Evolutionary conservation across 768 basidiomycete genomes (phyloP).

Genomic region (Mycena kentingensis): DNA sequence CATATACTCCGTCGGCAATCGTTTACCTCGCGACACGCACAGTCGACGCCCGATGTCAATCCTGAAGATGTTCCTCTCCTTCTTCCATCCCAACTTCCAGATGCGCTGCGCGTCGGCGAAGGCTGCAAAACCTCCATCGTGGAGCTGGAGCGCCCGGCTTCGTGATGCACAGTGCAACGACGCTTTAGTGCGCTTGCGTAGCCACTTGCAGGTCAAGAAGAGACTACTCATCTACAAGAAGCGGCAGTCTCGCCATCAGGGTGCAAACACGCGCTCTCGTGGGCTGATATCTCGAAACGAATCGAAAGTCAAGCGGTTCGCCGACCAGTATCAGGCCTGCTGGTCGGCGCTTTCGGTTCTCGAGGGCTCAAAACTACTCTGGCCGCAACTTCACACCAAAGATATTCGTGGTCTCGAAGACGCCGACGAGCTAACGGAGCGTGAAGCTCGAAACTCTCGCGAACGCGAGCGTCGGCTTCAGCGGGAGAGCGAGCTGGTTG

Average conservation of each 20-base stretch:
- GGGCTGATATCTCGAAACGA: not conserved
- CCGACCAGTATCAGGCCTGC: not conserved
- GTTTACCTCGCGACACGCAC: not conserved
- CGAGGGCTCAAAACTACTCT: not conserved
- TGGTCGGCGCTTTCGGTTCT: not conserved
- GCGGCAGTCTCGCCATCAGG: not conserved
- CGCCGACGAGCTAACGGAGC: not conserved
- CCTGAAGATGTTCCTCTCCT: constrained; percentile 17
- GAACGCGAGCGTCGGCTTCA: not conserved
- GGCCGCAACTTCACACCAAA: not conserved
- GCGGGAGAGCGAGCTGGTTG: too few species aligned
- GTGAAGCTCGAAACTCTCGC: not conserved
- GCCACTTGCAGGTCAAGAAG: constrained; percentile 24
- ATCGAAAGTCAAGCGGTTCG: not conserved
- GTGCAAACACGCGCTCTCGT: not conserved
- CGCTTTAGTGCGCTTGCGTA: constrained; percentile 21
- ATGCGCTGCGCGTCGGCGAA: not conserved
- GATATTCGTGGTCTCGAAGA: not conserved
- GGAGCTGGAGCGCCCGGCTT: constrained; percentile 21
- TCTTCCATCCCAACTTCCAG: constrained; percentile 19
- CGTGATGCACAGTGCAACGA: constrained; percentile 25
- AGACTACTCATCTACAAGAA: constrained; percentile 22
- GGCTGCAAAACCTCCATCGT: constrained; percentile 8
- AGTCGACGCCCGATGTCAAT: not conserved
- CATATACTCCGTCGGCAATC: not conserved